Conservation (phyloP, 139 green algal species). For the Volvox reticuliferus region DNA sequence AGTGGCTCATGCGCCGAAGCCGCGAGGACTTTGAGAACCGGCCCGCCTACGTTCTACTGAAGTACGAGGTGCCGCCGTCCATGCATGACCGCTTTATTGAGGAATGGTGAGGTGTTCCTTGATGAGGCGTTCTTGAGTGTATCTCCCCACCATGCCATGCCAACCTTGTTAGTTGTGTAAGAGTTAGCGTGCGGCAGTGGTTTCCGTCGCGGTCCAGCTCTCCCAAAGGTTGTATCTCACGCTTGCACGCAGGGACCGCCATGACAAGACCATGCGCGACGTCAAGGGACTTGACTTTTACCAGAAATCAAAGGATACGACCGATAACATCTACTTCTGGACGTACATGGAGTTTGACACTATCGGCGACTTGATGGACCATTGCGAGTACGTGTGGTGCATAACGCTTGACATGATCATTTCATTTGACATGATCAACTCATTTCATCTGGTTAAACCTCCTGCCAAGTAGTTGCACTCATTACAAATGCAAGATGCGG, state of each 20-base stretch:
- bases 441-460: too few species aligned
- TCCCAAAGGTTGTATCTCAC: not conserved
- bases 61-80: constrained; percentile 19
- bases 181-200: not conserved
- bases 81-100: constrained; percentile 7
- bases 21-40: too few species aligned
- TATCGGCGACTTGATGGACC: constrained; percentile 1
- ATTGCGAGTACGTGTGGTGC: not conserved
- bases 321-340: constrained; percentile 20
- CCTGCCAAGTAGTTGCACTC: too few species aligned
- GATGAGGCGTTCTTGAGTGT: too few species aligned
- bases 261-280: not conserved
- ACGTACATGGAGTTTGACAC: constrained; percentile 28
- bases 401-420: too few species aligned
- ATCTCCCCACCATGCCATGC: not conserved
- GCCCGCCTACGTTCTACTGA: not conserved
- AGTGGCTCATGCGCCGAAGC: too few species aligned
- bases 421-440: too few species aligned
- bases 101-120: not conserved
- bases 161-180: not conserved
- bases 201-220: not conserved
- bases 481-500: not conserved
- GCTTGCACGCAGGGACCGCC: not conserved
- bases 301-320: not conserved
- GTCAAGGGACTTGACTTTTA: not conserved